Conservation (phyloP, 2,329 filamentous ascomycete genomes). For the Passalora sequoiae region DNA sequence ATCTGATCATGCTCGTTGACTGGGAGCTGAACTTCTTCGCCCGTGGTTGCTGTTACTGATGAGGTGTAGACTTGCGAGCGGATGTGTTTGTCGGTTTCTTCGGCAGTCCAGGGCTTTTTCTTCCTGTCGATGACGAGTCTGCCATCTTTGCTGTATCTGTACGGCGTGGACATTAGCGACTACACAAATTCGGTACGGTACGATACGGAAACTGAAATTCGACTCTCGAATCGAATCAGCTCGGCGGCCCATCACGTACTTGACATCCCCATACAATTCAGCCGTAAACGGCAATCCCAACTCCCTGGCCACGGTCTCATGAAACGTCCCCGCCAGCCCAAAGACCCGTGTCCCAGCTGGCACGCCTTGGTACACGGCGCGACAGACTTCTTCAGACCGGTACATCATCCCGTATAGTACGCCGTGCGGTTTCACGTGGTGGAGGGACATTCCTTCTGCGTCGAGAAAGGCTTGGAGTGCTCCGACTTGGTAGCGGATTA, state of each 20-base stretch:
- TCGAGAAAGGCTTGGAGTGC: slow-evolving; percentile 57
- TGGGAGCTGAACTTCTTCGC: slow-evolving; percentile 39
- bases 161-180: too few relatives aligned
- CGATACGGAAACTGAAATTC: too few relatives aligned
- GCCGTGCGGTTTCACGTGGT: slow-evolving; percentile 55
- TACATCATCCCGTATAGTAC: slow-evolving; percentile 55
- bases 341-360: slow-evolving; percentile 50
- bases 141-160: slow-evolving; percentile 44
- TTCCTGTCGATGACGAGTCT: slow-evolving; percentile 54
- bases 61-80: slow-evolving; percentile 38
- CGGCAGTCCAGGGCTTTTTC: slow-evolving; percentile 49
- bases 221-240: too few relatives aligned
- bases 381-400: slow-evolving; percentile 47
- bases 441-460: slow-evolving; percentile 50
- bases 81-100: slow-evolving; percentile 41
- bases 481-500: slow-evolving; percentile 59
- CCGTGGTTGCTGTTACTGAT: slow-evolving; percentile 39
- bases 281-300: slow-evolving; percentile 50
- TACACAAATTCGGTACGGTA: too few relatives aligned
- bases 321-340: slow-evolving; percentile 51
- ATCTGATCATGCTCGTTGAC: slow-evolving; percentile 38
- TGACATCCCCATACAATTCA: slow-evolving; percentile 52
- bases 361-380: slow-evolving; percentile 51
- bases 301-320: slow-evolving; percentile 51
- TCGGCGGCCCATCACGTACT: too few relatives aligned